phyloP scores from a whole-genome alignment of 2,329 filamentous ascomycete genomes.

The Plectosphaerella cucumerina region DNA sequence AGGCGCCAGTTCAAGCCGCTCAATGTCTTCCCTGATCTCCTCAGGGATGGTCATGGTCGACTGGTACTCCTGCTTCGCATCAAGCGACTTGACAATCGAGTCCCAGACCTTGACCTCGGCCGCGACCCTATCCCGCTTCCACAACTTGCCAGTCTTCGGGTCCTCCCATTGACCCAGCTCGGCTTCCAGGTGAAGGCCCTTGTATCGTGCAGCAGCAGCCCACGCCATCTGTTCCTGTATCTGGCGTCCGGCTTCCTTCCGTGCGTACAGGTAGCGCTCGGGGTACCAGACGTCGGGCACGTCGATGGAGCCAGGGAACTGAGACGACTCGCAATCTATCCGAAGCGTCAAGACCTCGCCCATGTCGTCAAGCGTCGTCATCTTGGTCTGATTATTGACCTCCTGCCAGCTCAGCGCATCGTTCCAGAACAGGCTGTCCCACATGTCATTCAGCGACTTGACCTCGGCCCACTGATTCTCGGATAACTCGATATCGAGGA shows the following conservation, averaged over 20 bases:
- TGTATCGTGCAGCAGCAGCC: conserved; percentile 15
- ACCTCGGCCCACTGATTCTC: conserved; percentile 31
- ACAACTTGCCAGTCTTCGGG: conserved; percentile 7
- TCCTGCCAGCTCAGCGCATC: conserved; percentile 32
- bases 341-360: conserved; percentile 48
- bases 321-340: conserved; percentile 35
- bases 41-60: background rate
- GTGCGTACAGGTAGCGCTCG: conserved; percentile 45
- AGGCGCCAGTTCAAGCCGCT: background rate
- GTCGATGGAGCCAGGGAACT: conserved; percentile 36
- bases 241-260: conserved; percentile 39
- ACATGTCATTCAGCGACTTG: conserved; percentile 41
- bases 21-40: background rate
- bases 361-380: conserved; percentile 38
- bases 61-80: background rate
- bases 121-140: background rate
- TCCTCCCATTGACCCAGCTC: conserved; percentile 15
- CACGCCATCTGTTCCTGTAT: conserved; percentile 33
- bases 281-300: conserved; percentile 49
- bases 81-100: background rate
- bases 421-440: conserved; percentile 45
- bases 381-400: conserved; percentile 29
- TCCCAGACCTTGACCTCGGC: background rate
- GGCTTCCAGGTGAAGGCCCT: conserved; percentile 10
- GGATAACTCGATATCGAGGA: conserved; percentile 36